Evolutionary conservation across 2,329 filamentous ascomycete genomes (phyloP).

Genomic region (Colletotrichum sansevieriae): DNA sequence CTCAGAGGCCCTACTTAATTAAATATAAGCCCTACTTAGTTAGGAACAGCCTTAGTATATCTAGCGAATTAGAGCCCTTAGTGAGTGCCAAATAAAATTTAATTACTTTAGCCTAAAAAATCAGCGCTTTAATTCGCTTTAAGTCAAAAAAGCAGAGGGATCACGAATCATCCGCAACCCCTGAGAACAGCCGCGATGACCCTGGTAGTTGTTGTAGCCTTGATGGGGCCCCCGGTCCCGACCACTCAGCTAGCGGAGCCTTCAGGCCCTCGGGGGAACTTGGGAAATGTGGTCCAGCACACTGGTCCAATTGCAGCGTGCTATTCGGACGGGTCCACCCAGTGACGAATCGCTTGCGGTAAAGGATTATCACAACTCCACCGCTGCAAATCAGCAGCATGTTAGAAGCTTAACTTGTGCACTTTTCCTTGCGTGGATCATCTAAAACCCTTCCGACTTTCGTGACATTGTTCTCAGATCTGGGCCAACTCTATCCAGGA

Average conservation of each 20-base stretch:
- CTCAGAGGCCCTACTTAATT: no score
- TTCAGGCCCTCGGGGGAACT: no score
- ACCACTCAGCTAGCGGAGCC: slow-evolving; percentile 11
- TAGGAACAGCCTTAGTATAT: no score
- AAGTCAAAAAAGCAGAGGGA: no score
- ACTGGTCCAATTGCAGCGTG: slow-evolving; percentile 19
- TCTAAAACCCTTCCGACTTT: slow-evolving; percentile 1
- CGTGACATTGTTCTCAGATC: slow-evolving; percentile 21
- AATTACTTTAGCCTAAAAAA: no score
- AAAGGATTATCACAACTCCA: slow-evolving; percentile 24
- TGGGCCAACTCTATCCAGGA: slow-evolving; percentile 35
- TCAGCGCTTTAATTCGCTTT: no score
- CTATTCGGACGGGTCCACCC: slow-evolving; percentile 1
- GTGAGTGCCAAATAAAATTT: no score
- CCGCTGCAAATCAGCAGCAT: slow-evolving; percentile 15
- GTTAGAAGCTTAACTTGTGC: slow-evolving; percentile 40
- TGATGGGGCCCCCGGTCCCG: slow-evolving; percentile 11
- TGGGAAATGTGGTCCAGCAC: no score
- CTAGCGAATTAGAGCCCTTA: no score
- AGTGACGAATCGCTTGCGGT: slow-evolving; percentile 33
- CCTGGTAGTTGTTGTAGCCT: slow-evolving; percentile 26
- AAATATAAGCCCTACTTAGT: no score
- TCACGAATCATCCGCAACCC: no score
- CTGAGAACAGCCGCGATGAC: slow-evolving; percentile 13
- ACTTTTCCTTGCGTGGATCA: slow-evolving; percentile 37